Base-by-base conservation (phyloP, 306 rosid species). In the Ziziphus jujuba region DNA sequence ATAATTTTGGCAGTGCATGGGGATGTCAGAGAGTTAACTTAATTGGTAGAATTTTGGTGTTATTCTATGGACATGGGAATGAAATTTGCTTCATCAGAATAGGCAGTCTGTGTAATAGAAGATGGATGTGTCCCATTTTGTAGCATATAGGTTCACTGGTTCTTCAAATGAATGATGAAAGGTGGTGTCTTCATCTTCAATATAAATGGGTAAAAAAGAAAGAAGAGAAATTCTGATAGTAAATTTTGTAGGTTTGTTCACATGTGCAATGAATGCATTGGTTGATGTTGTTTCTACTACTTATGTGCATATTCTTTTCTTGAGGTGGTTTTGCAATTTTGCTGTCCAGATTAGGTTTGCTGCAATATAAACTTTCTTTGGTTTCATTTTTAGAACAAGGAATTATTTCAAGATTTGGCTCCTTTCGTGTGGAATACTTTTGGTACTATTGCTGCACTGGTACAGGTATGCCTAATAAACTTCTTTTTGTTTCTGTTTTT, bases 331-430 rank as follows among this genome's bases (percentile, higher is more conserved):
- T 5, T 76, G 72, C 67, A 20, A 31, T 76, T 59, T 59, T 44
- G 57, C 24, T 66, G 19, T 34, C n/a, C 62, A 58, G 25, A 34
- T 23, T 48, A 34, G 31, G 45, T 61, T 14, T 63, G 63, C 63
- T 69, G 59, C 40, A 9, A 43, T 69, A 48, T 35, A 63, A 40
- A 66, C 60, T 72, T 28, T 48, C 56, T 36, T 70, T 72, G 70
- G 65, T 66, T 65, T 66, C 40, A 66, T 77, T 76, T 67, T 73
- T 70, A 52, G 76, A 76, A 76, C 72, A 70, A 70, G 72, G 76
- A 70, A 59, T 61, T 68, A 70, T 66, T 71, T 79, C 62, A 65
- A 77, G 77, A 77, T 78, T 80, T 80, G 75, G 69, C 74, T 75
- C 66, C 75, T 70, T 78, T 73, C 76, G 59, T 63, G 48, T 74